A percentile compares a stretch with the other conserved stretches of the same genome.
phyloP scores from a whole-genome alignment of 306 rosid genomes.

The Carpinus fangiana region DNA sequence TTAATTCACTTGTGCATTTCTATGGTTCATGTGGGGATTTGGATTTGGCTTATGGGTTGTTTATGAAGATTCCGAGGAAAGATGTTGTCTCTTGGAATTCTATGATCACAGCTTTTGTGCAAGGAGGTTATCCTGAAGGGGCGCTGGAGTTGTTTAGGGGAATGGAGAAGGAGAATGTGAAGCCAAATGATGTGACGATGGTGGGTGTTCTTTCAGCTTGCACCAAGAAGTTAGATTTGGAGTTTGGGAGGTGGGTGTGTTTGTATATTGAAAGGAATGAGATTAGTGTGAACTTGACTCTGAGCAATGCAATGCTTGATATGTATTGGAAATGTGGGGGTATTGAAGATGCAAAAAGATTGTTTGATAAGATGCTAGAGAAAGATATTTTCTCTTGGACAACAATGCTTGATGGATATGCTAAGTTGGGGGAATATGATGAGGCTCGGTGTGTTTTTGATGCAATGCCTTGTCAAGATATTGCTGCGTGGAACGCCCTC shows the following conservation, averaged over 20 bases:
- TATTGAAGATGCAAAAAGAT: slow-evolving; percentile 42
- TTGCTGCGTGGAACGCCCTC: slow-evolving; percentile 63
- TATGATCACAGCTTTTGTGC: slow-evolving; percentile 47
- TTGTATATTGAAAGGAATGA: slow-evolving; percentile 42
- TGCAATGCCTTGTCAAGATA: slow-evolving; percentile 50
- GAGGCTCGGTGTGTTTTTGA: slow-evolving; percentile 44
- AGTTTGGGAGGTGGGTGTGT: slow-evolving; percentile 68
- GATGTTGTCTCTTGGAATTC: slow-evolving; percentile 74
- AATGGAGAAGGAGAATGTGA: slow-evolving; percentile 51
- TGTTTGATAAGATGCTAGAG: slow-evolving; percentile 59
- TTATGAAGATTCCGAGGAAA: slow-evolving; percentile 38
- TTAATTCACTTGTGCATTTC: slow-evolving; percentile 56
- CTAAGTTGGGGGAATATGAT: slow-evolving; percentile 48
- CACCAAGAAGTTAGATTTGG: slow-evolving; percentile 53
- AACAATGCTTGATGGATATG: slow-evolving; percentile 64
- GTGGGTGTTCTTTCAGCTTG: slow-evolving; percentile 62
- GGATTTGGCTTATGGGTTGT: slow-evolving; percentile 45
- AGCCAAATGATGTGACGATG: slow-evolving; percentile 61
- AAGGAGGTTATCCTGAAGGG: slow-evolving; percentile 43
- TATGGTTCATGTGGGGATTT: slow-evolving; percentile 56
- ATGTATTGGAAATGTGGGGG: slow-evolving; percentile 65
- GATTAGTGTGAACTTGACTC: slow-evolving; percentile 43
- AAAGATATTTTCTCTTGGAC: slow-evolving; percentile 74
- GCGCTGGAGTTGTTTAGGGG: slow-evolving; percentile 49
- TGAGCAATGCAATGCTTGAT: slow-evolving; percentile 65